Evolutionary conservation across 345 rosid species (phyloP), one percentile per base, ranked within the genome.

Genomic region (Aurinia saxatilis): DNA sequence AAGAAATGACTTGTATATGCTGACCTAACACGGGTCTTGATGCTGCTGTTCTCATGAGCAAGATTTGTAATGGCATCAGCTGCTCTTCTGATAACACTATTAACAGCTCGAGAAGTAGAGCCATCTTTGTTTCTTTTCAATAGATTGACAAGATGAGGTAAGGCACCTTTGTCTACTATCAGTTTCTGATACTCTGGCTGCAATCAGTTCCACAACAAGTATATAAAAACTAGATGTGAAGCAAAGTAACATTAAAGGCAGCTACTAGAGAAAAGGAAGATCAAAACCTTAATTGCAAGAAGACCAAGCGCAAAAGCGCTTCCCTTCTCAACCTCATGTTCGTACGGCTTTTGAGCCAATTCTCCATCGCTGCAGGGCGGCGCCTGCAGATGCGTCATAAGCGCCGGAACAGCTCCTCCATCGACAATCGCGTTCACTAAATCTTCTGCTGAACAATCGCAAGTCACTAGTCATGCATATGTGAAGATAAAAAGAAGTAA

Each of bases 151-250:
- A 93, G 95, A 76, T 76, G 82, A 18, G 85, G 70, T 71, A 93
- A 78, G 31, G 97, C 99, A 63, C 97, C 99, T 39, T 82, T 63
- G 64, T 90, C 99, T 31, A 93, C 96, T 74, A 93, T 93, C 27
- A 84, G 84, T 41, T 90, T 92, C 76, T 93, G 99, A 83, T 87
- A 85, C 84, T 93, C 99, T 51, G 99, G 99, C 99, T 90, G 95
- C 68, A 75, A 39, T 62, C 60, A 41, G 74, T 65, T 39, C 65
- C 71, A 68, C 15, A 73, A 41, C 61, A 66, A 31, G 16, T 27
- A 49, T 47, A 57, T 27, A 67, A 49, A 50, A 42, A 56, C 39
- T 31, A 48, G 13, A 44, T n/a, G n/a, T n/a, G n/a, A n/a, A n/a
- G n/a, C n/a, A 42, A 7, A 27, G 23, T n/a, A 60, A 34, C 18